A percentile compares a stretch with the other conserved stretches of the same genome.
Conservation (phyloP, 2,329 filamentous ascomycete genomes). For the Teratosphaeria gauchensis region DNA sequence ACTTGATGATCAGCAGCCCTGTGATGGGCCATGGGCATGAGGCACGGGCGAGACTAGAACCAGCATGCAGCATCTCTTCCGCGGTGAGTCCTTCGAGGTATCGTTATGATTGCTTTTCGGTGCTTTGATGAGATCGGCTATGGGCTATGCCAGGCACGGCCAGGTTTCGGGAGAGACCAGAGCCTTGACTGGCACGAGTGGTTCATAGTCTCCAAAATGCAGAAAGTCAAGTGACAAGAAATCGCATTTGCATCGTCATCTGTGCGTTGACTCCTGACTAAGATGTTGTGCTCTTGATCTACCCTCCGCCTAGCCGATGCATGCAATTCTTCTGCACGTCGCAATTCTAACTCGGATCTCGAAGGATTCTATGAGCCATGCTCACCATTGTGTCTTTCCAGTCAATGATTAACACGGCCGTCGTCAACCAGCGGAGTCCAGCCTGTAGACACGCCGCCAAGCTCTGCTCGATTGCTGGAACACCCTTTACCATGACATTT, state of each 20-base stretch:
- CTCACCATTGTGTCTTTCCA: too few relatives aligned
- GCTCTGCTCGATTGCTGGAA: too few relatives aligned
- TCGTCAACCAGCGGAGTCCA: too few relatives aligned
- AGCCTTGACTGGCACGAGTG: background rate
- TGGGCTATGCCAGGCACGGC: background rate
- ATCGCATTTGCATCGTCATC: background rate
- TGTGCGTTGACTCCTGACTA: background rate
- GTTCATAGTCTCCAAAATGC: background rate
- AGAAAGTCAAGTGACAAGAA: background rate
- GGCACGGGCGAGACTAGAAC: background rate
- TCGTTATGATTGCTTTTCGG: background rate
- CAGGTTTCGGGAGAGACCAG: background rate
- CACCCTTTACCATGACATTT: too few relatives aligned
- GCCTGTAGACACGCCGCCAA: too few relatives aligned
- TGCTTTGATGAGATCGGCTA: background rate
- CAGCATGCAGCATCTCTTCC: background rate
- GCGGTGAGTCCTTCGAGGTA: background rate
- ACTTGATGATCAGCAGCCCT: background rate
- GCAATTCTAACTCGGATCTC: too few relatives aligned
- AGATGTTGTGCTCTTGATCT: too few relatives aligned
- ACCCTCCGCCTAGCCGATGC: too few relatives aligned
- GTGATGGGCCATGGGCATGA: background rate
- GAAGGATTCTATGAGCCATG: too few relatives aligned
- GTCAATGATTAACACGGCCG: too few relatives aligned
- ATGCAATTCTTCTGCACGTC: too few relatives aligned